Evolutionary conservation across 805 yeast genomes (phyloP).

Genomic region (Hanseniaspora mollemarum): DNA sequence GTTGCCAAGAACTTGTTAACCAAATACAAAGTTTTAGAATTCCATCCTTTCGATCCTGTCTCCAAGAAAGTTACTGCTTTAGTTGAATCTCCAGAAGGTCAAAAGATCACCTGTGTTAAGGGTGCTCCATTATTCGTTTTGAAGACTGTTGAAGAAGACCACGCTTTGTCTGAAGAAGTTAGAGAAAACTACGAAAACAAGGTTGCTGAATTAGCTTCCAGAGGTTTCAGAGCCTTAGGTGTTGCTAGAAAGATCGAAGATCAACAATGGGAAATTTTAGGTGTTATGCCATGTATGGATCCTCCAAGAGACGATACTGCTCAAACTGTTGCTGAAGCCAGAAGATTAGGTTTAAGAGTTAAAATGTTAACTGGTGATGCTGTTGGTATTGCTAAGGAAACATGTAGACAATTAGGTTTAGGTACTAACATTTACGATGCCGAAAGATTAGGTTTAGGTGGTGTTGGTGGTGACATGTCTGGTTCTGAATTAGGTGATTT

Average conservation of each 20-base stretch:
- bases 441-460: constrained; percentile 90
- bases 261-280: constrained; percentile 95
- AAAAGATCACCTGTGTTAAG: constrained; percentile 88
- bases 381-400: constrained; percentile 97
- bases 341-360: constrained; percentile 81
- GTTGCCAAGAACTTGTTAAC: constrained; percentile 85
- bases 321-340: constrained; percentile 83
- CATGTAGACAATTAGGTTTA: constrained; percentile 93
- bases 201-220: constrained; percentile 93
- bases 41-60: constrained; percentile 97
- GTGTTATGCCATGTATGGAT: constrained; percentile 98
- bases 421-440: constrained; percentile 96
- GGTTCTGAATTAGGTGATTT: constrained; percentile 97
- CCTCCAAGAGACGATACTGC: constrained; percentile 99
- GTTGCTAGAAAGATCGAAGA: constrained; percentile 98
- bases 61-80: constrained; percentile 91
- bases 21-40: constrained; percentile 87
- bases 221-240: constrained; percentile 98
- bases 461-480: constrained; percentile 85
- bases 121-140: constrained; percentile 97
- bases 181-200: constrained; percentile 91
- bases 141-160: constrained; percentile 94
- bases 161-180: constrained; percentile 87
- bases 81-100: constrained; percentile 93
- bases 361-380: constrained; percentile 99